Evolutionary conservation across 345 rosid genomes (phyloP).

Genomic region (Populus ilicifolia): DNA sequence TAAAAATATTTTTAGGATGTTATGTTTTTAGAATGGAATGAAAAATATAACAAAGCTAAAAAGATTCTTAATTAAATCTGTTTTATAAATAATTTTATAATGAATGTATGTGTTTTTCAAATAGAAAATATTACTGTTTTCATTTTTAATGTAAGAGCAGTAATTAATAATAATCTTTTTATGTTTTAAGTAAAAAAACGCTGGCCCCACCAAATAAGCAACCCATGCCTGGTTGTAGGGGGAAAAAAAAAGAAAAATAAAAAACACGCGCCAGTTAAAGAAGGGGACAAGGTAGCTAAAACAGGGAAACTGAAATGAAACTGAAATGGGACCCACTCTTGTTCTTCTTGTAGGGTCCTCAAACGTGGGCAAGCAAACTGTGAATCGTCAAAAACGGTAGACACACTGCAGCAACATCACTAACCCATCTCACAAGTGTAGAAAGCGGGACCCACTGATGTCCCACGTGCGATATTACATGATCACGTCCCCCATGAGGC

Average conservation of each 20-base stretch:
- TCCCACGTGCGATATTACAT: background rate
- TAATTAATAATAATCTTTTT: too few species aligned
- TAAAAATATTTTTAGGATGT: too few species aligned
- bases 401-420: background rate
- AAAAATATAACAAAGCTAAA: too few species aligned
- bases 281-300: conserved; percentile 19
- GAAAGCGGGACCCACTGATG: conserved; percentile 6
- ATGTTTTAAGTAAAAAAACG: too few species aligned
- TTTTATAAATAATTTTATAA: too few species aligned
- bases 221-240: conserved; percentile 38
- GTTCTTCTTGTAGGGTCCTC: conserved; percentile 7
- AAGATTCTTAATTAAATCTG: too few species aligned
- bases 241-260: background rate
- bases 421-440: conserved; percentile 16
- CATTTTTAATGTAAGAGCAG: too few species aligned
- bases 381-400: too few species aligned
- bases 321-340: conserved; percentile 33
- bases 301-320: conserved; percentile 38
- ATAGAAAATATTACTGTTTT: too few species aligned
- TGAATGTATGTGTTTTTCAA: too few species aligned
- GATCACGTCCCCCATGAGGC: conserved; percentile 14
- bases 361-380: conserved; percentile 7
- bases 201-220: conserved; percentile 27
- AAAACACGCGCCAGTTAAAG: background rate
- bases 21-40: too few species aligned